phyloP scores from a whole-genome alignment of 164 flowering plant genomes.

The Buxus sempervirens region DNA sequence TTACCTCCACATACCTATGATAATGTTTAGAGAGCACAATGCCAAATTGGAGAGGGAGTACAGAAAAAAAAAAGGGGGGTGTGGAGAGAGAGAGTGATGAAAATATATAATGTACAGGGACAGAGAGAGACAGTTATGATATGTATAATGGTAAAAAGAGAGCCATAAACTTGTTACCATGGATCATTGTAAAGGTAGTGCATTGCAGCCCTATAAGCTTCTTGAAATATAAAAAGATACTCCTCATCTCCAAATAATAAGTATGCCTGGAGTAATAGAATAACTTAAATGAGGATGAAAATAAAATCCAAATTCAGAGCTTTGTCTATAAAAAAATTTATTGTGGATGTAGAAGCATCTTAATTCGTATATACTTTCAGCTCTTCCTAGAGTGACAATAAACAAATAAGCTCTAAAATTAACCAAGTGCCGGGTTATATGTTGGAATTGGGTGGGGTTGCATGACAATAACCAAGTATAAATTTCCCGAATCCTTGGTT shows the following conservation, averaged over 20 bases:
- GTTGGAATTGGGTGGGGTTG: background rate
- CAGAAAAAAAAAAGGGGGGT: background rate
- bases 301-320: background rate
- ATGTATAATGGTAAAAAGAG: background rate
- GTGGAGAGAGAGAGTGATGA: no score
- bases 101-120: no score
- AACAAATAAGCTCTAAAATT: background rate
- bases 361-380: no score
- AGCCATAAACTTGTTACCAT: slow-evolving; percentile 52
- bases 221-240: slow-evolving; percentile 87
- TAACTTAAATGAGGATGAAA: background rate
- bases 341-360: no score
- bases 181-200: slow-evolving; percentile 84
- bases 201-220: slow-evolving; percentile 94
- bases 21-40: background rate
- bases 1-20: slow-evolving; percentile 94
- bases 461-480: background rate
- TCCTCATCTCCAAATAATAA: slow-evolving; percentile 95
- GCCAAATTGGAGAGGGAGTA: background rate
- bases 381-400: no score
- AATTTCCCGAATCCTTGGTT: background rate
- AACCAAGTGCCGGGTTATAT: background rate
- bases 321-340: no score
- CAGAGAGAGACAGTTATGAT: no score
- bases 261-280: slow-evolving; percentile 61